Base-by-base conservation (phyloP, 139 green algal species). In the Chlorella sp. region DNA sequence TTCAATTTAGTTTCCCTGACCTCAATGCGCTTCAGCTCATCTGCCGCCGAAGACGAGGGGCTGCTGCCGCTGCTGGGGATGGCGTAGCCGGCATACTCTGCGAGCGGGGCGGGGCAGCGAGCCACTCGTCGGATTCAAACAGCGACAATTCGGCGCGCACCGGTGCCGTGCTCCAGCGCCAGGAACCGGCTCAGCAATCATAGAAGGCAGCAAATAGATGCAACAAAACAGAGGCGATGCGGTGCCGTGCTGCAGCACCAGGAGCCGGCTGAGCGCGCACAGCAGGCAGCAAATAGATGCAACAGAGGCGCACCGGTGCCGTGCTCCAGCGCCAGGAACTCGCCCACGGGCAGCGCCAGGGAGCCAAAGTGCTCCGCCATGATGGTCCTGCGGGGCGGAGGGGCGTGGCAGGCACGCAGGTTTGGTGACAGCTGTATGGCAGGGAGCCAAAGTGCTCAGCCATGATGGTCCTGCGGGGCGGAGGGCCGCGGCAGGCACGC, bases 261-360 rank as follows among this genome's bases (percentile, higher is more conserved):
- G 86, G 76, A 98, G n/a, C 90, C n/a, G n/a, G n/a, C n/a, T n/a
- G n/a, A n/a, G n/a, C n/a, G n/a, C n/a, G n/a, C n/a, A n/a, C n/a
- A n/a, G n/a, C n/a, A 34, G 4, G 34, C 71, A 34, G 12, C 5
- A 57, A 18, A 6, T 32, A 0, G 13, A 3, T 3, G 44, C n/a
- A 11, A 55, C 7, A 11, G 44, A 60, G 2, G 51, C 78, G 18
- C 87, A 94, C 83, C 92, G 86, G 91, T 95, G 82, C 91, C 91
- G 70, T 96, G 90, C 86, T 95, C 94, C 71, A 95, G 80, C 12
- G 95, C 93, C 73, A 98, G 86, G 76, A 98, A 98, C 90, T 97
- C 94, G 7, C 91, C 93, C 74, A 98, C 94, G 1, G 95, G 95
- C 78, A 98, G 87, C 17, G 95, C 89, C 76, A 98, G 90, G 9